These are phyloP conservation scores for Lycium ferocissimum DNA, from an alignment of 257 asterid species.

Conservation along the genomic window DNA sequence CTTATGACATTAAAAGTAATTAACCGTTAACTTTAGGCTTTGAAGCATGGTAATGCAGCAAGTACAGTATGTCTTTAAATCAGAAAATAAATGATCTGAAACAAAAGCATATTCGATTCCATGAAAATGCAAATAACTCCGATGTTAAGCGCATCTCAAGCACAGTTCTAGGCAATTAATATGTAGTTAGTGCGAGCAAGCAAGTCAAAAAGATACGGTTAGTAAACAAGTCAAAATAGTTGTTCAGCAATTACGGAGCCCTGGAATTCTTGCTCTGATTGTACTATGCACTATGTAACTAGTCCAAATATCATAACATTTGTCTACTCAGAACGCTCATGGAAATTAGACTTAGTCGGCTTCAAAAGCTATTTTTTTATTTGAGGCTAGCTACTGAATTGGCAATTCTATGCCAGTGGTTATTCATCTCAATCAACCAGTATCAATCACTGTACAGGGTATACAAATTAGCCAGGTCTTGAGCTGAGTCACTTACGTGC, in stretches of 20 bases:
- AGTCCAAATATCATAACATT: background rate
- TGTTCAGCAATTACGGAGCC: background rate
- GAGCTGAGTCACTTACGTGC: background rate
- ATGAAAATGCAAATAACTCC: background rate
- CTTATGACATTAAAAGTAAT: background rate
- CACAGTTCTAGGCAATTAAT: background rate
- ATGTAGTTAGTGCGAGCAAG: background rate
- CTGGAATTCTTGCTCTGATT: background rate
- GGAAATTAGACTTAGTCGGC: background rate
- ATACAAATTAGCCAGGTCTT: background rate
- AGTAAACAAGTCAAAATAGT: background rate
- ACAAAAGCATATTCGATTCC: background rate
- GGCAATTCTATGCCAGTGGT: background rate
- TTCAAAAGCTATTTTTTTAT: background rate
- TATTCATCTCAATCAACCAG: background rate
- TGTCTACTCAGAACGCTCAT: background rate
- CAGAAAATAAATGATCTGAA: background rate
- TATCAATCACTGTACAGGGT: conserved; percentile 3
- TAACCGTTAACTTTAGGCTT: background rate
- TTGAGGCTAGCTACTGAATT: background rate
- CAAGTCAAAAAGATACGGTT: background rate
- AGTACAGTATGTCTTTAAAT: background rate
- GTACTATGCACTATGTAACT: background rate
- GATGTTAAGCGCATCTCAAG: background rate
- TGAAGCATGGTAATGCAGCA: background rate